These are phyloP conservation scores for Rhizophagus sp. DNA, from an alignment of 192 early-diverging fungal species.

Conservation along the genomic window DNA sequence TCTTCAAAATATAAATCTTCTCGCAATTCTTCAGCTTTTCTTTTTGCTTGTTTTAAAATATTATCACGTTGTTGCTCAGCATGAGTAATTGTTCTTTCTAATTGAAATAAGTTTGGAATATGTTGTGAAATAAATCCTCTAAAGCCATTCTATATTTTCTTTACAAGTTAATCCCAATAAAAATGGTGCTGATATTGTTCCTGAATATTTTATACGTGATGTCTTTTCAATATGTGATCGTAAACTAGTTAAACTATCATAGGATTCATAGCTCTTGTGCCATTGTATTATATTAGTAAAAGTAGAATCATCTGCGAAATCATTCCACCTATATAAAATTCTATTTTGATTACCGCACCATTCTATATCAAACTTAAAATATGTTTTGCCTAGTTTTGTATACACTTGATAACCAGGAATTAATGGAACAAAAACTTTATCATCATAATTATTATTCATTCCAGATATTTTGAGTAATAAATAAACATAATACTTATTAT, in stretches of 20 bases:
- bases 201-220: neutral
- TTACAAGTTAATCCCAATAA: slow-evolving; percentile 3
- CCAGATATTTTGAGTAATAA: neutral
- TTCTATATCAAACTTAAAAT: neutral
- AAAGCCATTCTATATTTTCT: slow-evolving; percentile 7
- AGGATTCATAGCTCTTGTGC: neutral
- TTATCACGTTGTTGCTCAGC: neutral
- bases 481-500: slow-evolving; percentile 10
- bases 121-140: slow-evolving; percentile 9
- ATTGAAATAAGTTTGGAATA: slow-evolving; percentile 6
- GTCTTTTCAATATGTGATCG: neutral
- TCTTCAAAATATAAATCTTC: slow-evolving; percentile 10
- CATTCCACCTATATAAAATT: neutral
- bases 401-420: neutral
- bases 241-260: neutral
- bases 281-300: neutral
- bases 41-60: slow-evolving; percentile 1
- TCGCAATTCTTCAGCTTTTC: neutral
- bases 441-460: neutral
- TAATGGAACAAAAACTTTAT: slow-evolving; percentile 19
- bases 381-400: neutral
- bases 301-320: slow-evolving; percentile 2
- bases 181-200: neutral
- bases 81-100: neutral
- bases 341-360: neutral